phyloP scores from a whole-genome alignment of 345 rosid genomes.

The Isatis tinctoria region DNA sequence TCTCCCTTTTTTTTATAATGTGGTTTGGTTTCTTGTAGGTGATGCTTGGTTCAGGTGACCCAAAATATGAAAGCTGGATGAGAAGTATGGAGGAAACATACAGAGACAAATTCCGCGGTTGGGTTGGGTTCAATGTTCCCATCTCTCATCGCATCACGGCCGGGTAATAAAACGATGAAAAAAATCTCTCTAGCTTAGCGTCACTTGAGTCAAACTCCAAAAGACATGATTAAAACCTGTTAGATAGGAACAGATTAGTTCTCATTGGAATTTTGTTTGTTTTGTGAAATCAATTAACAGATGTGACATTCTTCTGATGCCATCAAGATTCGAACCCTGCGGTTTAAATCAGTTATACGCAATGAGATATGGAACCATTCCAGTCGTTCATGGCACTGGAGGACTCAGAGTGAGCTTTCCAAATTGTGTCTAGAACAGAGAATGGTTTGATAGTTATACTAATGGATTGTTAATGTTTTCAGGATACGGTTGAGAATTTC shows the following conservation, averaged over 20 bases:
- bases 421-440: not conserved
- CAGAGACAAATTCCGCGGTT: slow-evolving; percentile 81
- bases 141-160: slow-evolving; percentile 93
- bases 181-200: not conserved
- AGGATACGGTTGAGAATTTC: slow-evolving; percentile 90
- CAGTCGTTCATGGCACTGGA: slow-evolving; percentile 91
- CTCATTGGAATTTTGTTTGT: not conserved
- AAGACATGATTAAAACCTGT: not conserved
- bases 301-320: slow-evolving; percentile 94
- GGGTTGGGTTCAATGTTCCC: slow-evolving; percentile 96
- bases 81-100: slow-evolving; percentile 60
- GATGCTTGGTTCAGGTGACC: slow-evolving; percentile 94
- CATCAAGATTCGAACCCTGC: slow-evolving; percentile 96
- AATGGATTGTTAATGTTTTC: slow-evolving; percentile 10
- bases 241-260: not conserved
- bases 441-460: not conserved
- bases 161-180: slow-evolving; percentile 46
- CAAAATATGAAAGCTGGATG: slow-evolving; percentile 84
- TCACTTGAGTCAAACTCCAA: not conserved
- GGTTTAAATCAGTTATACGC: slow-evolving; percentile 95
- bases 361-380: slow-evolving; percentile 94
- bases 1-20: not conserved
- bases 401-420: slow-evolving; percentile 77
- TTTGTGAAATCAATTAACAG: slow-evolving; percentile 38
- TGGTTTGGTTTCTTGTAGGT: slow-evolving; percentile 46